These are phyloP conservation scores for Galium porrigens DNA, from an alignment of 305 asterid genomes.

Conservation along the genomic window DNA sequence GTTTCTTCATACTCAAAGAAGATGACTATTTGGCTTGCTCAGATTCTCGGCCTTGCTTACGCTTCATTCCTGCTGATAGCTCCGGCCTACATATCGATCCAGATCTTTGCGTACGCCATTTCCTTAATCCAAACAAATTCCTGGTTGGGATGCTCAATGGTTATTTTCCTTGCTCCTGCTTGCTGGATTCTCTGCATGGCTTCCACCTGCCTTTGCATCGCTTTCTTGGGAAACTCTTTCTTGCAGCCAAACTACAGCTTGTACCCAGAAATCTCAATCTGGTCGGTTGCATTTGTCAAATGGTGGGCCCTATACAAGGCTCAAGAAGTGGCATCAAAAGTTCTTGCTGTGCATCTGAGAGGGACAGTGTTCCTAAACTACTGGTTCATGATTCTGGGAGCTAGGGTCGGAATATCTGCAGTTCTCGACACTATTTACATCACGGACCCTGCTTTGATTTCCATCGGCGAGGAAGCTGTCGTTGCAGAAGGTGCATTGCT, in stretches of 20 bases:
- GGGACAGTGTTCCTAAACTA: constrained; percentile 54
- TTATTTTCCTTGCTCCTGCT: constrained; percentile 40
- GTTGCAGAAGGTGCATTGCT: constrained; percentile 58
- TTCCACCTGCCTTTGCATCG: constrained; percentile 38
- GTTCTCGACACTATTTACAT: constrained; percentile 43
- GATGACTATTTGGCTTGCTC: constrained; percentile 31
- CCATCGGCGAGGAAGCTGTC: constrained; percentile 43
- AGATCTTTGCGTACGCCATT: constrained; percentile 24
- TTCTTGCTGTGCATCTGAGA: constrained; percentile 48
- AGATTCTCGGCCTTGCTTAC: constrained; percentile 36
- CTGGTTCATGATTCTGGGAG: constrained; percentile 56
- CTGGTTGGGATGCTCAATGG: constrained; percentile 27
- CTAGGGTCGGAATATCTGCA: constrained; percentile 38
- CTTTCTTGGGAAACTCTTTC: constrained; percentile 44
- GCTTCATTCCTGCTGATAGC: constrained; percentile 34
- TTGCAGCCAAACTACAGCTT: constrained; percentile 53
- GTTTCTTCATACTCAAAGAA: constrained; percentile 14
- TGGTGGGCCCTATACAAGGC: constrained; percentile 71
- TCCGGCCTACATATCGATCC: constrained; percentile 42
- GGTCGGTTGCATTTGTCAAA: constrained; percentile 48
- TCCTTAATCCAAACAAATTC: constrained; percentile 20
- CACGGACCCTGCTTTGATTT: constrained; percentile 48
- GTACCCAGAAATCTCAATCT: constrained; percentile 35
- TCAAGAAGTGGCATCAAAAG: constrained; percentile 48
- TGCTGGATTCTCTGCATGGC: constrained; percentile 57